Conservation (phyloP, 768 basidiomycete species). For the Boletus rex-veris region DNA sequence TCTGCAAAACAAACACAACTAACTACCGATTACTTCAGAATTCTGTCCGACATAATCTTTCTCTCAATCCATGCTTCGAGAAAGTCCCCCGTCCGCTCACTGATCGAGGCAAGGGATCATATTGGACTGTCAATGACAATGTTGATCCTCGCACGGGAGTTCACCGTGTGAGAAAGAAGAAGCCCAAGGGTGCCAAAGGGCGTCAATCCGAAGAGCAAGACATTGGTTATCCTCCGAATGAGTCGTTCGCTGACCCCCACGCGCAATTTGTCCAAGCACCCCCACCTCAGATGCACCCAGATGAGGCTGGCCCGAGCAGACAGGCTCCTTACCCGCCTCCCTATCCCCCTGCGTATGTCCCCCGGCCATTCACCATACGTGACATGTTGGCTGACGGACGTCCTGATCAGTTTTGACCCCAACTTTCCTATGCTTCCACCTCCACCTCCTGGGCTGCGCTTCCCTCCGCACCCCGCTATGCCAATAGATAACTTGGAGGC, state of each 20-base stretch:
- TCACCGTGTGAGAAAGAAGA: conserved; percentile 86
- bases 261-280: conserved; percentile 52
- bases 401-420: conserved; percentile 60
- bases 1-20: conserved; percentile 30
- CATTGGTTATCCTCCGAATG: conserved; percentile 59
- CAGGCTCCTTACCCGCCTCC: conserved; percentile 59
- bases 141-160: conserved; percentile 88
- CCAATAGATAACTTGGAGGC: conserved; percentile 70
- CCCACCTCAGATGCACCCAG: conserved; percentile 50
- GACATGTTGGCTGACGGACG: conserved; percentile 4
- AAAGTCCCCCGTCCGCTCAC: conserved; percentile 90
- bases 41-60: conserved; percentile 87
- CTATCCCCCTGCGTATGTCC: conserved; percentile 51
- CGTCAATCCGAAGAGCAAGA: conserved; percentile 57
- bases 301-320: conserved; percentile 59
- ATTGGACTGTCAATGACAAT: conserved; percentile 90
- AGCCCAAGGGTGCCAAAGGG: conserved; percentile 54
- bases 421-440: conserved; percentile 63
- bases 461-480: conserved; percentile 52
- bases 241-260: conserved; percentile 54
- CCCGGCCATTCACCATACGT: not conserved
- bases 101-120: conserved; percentile 86
- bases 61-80: conserved; percentile 87
- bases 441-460: conserved; percentile 53
- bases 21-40: conserved; percentile 48